A percentile compares a stretch with the other conserved stretches of the same genome.
phyloP scores from a whole-genome alignment of 176 grass and related monocot species.

The Rhynchospora pubera region DNA sequence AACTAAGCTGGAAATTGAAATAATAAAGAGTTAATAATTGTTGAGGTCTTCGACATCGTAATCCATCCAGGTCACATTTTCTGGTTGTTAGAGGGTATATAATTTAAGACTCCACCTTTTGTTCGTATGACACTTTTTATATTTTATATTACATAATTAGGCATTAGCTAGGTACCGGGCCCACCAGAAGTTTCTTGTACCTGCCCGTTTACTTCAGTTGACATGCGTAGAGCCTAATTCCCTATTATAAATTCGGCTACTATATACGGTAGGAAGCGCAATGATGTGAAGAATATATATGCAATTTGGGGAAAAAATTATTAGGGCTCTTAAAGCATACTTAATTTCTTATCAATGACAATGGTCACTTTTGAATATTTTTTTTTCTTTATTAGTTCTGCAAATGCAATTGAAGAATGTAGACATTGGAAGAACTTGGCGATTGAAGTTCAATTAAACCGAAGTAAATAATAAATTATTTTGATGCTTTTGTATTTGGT shows the following conservation, averaged over 20 bases:
- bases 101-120: background rate
- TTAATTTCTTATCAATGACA: background rate
- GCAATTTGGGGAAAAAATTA: too few species aligned
- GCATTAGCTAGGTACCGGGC: background rate
- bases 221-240: background rate
- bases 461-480: too few species aligned
- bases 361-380: background rate
- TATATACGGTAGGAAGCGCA: background rate
- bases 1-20: background rate
- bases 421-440: too few species aligned
- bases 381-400: background rate
- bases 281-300: too few species aligned
- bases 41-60: background rate
- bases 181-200: background rate
- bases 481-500: too few species aligned
- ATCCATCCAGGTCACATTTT: background rate
- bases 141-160: background rate
- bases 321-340: background rate
- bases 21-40: background rate
- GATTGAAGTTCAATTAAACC: too few species aligned
- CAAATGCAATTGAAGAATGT: background rate
- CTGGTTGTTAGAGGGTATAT: background rate
- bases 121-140: background rate
- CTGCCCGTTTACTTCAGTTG: background rate
- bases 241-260: background rate